phyloP scores from a whole-genome alignment of 2,329 filamentous ascomycete genomes.

The Stemphylium lycopersici region DNA sequence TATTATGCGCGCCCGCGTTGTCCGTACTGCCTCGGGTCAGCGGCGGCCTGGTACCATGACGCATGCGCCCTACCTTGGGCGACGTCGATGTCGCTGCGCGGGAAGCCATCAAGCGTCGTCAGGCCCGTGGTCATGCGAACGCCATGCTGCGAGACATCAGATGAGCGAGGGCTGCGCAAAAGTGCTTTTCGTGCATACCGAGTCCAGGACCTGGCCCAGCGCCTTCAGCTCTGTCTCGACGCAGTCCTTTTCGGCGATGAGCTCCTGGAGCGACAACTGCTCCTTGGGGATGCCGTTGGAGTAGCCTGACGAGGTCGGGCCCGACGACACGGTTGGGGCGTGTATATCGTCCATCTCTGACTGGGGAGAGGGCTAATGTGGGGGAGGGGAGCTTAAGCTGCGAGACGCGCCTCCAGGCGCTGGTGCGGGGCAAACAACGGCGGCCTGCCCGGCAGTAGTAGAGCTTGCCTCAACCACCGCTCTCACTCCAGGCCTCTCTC shows the following conservation, averaged over 20 bases:
- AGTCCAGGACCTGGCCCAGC: conserved; percentile 83
- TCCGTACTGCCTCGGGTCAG: conserved; percentile 72
- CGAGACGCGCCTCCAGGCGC: conserved; percentile 9
- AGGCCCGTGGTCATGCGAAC: conserved; percentile 91
- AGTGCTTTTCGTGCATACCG: conserved; percentile 61
- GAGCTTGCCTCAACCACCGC: not conserved
- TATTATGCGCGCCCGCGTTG: conserved; percentile 90
- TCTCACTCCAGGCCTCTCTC: not conserved
- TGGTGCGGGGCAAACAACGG: conserved; percentile 20
- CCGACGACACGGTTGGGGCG: conserved; percentile 75
- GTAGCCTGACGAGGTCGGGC: conserved; percentile 67
- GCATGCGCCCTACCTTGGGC: conserved; percentile 73
- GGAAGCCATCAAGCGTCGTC: conserved; percentile 88
- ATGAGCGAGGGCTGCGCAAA: conserved; percentile 5
- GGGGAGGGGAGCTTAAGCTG: conserved; percentile 13
- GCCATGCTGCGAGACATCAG: conserved; percentile 69
- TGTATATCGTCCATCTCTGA: conserved; percentile 70
- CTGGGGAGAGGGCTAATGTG: not conserved
- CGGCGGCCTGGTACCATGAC: not conserved
- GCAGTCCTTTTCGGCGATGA: conserved; percentile 82
- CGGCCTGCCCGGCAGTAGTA: conserved; percentile 5
- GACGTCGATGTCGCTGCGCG: conserved; percentile 90
- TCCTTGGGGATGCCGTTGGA: conserved; percentile 66
- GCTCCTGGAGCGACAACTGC: conserved; percentile 74
- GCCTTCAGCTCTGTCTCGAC: conserved; percentile 87